Evolutionary conservation across 2,329 filamentous ascomycete species (phyloP).

Genomic region (Exophiala mesophila): DNA sequence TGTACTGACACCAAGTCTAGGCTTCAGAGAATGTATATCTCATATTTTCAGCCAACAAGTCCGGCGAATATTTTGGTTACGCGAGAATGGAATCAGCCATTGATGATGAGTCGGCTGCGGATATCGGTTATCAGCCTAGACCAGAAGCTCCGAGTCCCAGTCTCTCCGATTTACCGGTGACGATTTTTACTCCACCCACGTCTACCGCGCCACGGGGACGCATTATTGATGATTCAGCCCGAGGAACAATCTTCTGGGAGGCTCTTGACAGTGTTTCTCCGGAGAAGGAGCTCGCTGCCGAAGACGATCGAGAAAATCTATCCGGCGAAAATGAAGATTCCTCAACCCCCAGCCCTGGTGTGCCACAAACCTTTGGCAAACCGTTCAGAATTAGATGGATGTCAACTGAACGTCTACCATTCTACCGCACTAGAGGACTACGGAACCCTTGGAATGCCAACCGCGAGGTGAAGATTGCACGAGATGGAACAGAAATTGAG

Average conservation of each 20-base stretch:
- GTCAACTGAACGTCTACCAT: constrained; percentile 75
- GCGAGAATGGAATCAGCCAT: constrained; percentile 85
- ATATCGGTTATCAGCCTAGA: constrained; percentile 63
- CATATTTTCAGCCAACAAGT: constrained; percentile 95
- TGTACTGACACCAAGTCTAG: constrained; percentile 42
- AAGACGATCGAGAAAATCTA: constrained; percentile 18
- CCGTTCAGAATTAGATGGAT: constrained; percentile 90
- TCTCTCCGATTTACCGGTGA: constrained; percentile 64
- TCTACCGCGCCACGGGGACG: constrained; percentile 73
- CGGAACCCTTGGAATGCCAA: constrained; percentile 95
- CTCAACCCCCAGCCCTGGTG: constrained; percentile 11
- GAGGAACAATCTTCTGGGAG: constrained; percentile 98
- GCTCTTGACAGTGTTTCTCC: constrained; percentile 52
- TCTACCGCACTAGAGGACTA: constrained; percentile 80
- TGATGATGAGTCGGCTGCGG: constrained; percentile 64
- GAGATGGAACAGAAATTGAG: constrained; percentile 91
- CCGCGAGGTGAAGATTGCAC: constrained; percentile 89
- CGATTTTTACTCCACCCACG: constrained; percentile 73
- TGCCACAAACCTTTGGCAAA: constrained; percentile 71
- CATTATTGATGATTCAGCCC: constrained; percentile 86
- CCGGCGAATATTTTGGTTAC: constrained; percentile 94
- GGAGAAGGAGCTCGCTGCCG: constrained; percentile 38
- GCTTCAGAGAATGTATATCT: constrained; percentile 78
- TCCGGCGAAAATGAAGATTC: constrained; percentile 22
- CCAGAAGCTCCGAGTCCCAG: constrained; percentile 45